Evolutionary conservation across 2,329 filamentous ascomycete species (phyloP).

Genomic region (Pyricularia pennisetigena): DNA sequence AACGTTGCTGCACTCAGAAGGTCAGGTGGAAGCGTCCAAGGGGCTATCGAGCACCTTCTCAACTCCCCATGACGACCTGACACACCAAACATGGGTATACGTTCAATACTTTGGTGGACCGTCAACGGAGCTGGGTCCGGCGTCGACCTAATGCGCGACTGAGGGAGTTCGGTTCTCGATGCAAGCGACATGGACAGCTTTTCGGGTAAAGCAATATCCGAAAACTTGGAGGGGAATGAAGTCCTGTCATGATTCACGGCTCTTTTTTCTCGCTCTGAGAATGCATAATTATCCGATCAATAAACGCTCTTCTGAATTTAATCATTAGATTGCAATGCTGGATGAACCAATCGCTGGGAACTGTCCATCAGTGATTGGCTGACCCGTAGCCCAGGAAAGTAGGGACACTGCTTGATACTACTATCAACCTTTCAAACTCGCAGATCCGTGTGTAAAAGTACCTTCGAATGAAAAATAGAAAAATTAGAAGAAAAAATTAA

Average conservation of each 20-base stretch:
- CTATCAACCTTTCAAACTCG: no score
- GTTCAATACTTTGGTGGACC: not conserved
- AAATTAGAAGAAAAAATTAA: no score
- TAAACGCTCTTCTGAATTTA: not conserved
- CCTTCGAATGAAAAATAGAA: no score
- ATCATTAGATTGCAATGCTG: not conserved
- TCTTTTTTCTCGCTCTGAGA: not conserved
- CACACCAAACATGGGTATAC: not conserved
- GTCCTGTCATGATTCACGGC: not conserved
- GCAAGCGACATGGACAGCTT: not conserved
- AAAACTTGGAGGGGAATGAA: not conserved
- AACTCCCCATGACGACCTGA: constrained; percentile 15
- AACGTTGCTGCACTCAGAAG: constrained; percentile 83
- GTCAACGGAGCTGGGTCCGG: not conserved
- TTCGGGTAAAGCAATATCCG: not conserved
- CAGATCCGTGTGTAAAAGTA: no score
- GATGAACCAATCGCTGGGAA: not conserved
- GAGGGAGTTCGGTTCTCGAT: not conserved
- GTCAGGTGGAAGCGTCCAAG: constrained; percentile 88
- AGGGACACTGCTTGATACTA: no score
- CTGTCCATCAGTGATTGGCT: not conserved
- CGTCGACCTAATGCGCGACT: not conserved
- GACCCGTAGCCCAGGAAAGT: no score
- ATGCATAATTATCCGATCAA: not conserved
- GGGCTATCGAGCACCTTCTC: constrained; percentile 70